A percentile compares a stretch with the other conserved stretches of the same genome.
These are phyloP conservation scores for Phialophora tarda DNA, from an alignment of 2,329 filamentous ascomycete species.

Conservation along the genomic window DNA sequence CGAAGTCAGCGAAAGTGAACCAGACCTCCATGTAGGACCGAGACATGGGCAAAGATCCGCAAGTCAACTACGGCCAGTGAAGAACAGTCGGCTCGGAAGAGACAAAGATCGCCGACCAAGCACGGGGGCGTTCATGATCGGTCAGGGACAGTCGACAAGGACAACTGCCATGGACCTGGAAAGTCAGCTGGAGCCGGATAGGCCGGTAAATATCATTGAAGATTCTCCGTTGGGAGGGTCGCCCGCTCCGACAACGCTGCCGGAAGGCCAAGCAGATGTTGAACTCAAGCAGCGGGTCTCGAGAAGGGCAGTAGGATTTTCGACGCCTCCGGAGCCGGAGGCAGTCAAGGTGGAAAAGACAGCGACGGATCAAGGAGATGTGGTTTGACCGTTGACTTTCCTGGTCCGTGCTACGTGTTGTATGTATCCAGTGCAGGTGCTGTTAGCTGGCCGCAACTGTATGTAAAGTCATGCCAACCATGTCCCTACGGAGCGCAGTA, in stretches of 20 bases:
- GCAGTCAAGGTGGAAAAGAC: background rate
- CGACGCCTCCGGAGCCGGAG: background rate
- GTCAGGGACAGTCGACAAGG: conserved; percentile 1
- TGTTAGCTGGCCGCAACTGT: background rate
- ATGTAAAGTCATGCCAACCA: background rate
- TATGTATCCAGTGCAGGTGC: background rate
- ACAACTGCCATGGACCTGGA: conserved; percentile 10
- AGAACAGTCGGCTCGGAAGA: conserved; percentile 11
- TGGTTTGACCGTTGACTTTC: background rate
- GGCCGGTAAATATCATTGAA: conserved; percentile 29
- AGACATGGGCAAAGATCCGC: conserved; percentile 7
- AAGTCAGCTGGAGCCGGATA: conserved; percentile 21
- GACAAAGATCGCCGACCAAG: conserved; percentile 19
- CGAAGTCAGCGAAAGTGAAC: conserved; percentile 35
- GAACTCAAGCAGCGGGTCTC: too few relatives aligned
- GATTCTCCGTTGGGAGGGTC: conserved; percentile 13
- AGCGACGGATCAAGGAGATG: background rate
- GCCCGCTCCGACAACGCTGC: background rate
- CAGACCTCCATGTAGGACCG: conserved; percentile 1
- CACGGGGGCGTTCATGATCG: conserved; percentile 23
- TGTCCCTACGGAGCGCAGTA: too few relatives aligned
- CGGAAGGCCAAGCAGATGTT: background rate
- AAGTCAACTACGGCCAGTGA: conserved; percentile 24
- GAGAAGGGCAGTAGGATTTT: background rate
- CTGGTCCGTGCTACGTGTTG: background rate